Evolutionary conservation across 2,329 filamentous ascomycete genomes (phyloP).

Genomic region (Fusarium anguioides): DNA sequence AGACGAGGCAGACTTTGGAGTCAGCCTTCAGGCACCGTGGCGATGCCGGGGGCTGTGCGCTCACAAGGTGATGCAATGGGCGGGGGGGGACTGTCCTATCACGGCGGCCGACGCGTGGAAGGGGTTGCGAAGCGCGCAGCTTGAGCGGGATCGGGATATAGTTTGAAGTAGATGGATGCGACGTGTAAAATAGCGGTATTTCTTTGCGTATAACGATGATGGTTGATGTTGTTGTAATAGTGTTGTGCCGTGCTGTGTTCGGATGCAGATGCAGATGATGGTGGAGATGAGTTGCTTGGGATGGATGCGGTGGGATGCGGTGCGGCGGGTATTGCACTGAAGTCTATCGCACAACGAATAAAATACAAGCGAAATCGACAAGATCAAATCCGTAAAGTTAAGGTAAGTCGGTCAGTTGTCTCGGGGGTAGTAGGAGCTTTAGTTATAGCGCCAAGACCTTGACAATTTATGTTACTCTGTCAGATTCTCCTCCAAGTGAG

Average conservation of each 20-base stretch:
- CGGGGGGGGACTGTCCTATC: conserved; percentile 48
- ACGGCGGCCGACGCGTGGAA: conserved; percentile 46
- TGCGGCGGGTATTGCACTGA: conserved; percentile 27
- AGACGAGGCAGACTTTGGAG: conserved; percentile 58
- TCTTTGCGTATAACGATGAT: conserved; percentile 18
- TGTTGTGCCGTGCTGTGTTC: conserved; percentile 1
- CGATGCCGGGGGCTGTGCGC: conserved; percentile 58
- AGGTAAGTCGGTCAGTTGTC: conserved; percentile 18
- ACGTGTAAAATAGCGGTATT: conserved; percentile 24
- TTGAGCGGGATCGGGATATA: conserved; percentile 21
- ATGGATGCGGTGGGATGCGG: conserved; percentile 28
- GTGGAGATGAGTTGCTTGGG: conserved; percentile 33
- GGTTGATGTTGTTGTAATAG: neutral
- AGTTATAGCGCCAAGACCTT: conserved; percentile 5
- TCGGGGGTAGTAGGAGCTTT: conserved; percentile 14
- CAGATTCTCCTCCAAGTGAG: conserved; percentile 8
- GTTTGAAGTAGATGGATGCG: conserved; percentile 36
- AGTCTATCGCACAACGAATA: conserved; percentile 9
- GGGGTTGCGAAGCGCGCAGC: conserved; percentile 40
- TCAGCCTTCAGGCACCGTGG: conserved; percentile 59
- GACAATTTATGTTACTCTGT: conserved; percentile 15
- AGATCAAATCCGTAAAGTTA: conserved; percentile 30
- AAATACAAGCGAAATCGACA: conserved; percentile 8
- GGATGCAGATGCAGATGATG: conserved; percentile 29
- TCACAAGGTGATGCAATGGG: conserved; percentile 47